These are phyloP conservation scores for Suillus decipiens DNA, from an alignment of 768 basidiomycete genomes.

Conservation along the genomic window DNA sequence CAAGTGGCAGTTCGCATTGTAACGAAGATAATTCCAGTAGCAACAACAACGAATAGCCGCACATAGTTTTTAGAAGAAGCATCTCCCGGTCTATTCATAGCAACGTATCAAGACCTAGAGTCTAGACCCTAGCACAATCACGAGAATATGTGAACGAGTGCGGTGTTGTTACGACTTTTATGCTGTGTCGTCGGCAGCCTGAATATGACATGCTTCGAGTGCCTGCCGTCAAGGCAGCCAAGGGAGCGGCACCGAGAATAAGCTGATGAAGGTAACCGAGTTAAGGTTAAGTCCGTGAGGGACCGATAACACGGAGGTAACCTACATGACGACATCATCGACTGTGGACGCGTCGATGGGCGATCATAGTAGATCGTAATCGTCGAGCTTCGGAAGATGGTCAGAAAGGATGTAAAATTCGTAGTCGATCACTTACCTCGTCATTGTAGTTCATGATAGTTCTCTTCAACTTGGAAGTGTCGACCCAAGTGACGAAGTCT, in stretches of 20 bases:
- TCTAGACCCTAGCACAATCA: conserved; percentile 3
- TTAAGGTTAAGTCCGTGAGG: conserved; percentile 11
- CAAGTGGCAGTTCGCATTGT: conserved; percentile 22
- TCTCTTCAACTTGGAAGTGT: conserved; percentile 94
- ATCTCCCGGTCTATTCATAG: neutral
- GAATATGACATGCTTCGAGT: conserved; percentile 1
- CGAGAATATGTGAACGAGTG: conserved; percentile 2
- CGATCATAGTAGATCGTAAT: conserved; percentile 81
- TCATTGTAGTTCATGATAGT: conserved; percentile 97
- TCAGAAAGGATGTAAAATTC: conserved; percentile 16
- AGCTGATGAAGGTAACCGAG: neutral
- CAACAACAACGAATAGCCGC: neutral
- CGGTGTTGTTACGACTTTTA: neutral
- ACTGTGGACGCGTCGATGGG: neutral
- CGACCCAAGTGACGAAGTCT: conserved; percentile 99
- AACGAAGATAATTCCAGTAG: conserved; percentile 5
- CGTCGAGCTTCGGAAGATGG: conserved; percentile 69
- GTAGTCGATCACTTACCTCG: conserved; percentile 54
- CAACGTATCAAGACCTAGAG: neutral
- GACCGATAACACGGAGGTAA: neutral
- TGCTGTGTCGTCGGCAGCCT: conserved; percentile 5
- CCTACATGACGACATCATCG: neutral
- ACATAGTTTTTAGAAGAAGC: neutral
- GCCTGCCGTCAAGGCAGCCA: neutral
- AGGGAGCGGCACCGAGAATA: conserved; percentile 2